phyloP scores from a whole-genome alignment of 2,329 filamentous ascomycete species.

The Penicillium oxalicum region DNA sequence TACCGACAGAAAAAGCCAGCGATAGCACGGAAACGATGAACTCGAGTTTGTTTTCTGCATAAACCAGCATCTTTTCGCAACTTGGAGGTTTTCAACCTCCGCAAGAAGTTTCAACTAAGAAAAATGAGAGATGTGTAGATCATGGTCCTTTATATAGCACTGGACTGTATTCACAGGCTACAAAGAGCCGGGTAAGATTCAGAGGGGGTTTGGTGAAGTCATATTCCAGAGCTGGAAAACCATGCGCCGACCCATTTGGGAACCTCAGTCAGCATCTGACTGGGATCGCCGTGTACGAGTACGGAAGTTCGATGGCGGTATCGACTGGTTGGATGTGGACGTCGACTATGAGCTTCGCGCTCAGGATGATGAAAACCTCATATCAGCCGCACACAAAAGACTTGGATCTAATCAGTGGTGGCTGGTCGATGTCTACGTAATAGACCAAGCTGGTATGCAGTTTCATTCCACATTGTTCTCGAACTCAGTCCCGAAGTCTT shows the following conservation, averaged over 20 bases:
- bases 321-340: conserved; percentile 5
- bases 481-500: neutral
- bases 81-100: neutral
- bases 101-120: neutral
- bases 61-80: neutral
- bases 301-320: neutral
- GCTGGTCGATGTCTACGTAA: conserved; percentile 12
- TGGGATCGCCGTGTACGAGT: conserved; percentile 7
- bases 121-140: no score
- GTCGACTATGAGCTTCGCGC: neutral
- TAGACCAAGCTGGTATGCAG: neutral
- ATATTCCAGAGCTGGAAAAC: no score
- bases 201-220: no score
- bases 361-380: conserved; percentile 5
- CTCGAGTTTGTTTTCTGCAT: neutral
- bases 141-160: no score
- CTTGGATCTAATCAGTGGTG: conserved; percentile 7
- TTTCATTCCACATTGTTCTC: no score
- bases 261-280: conserved; percentile 3
- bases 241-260: conserved; percentile 1
- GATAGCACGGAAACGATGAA: neutral
- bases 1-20: neutral
- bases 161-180: no score
- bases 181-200: no score
- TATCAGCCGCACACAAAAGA: conserved; percentile 2